Conservation (phyloP, 306 rosid genomes). For the Medicago lupulina region DNA sequence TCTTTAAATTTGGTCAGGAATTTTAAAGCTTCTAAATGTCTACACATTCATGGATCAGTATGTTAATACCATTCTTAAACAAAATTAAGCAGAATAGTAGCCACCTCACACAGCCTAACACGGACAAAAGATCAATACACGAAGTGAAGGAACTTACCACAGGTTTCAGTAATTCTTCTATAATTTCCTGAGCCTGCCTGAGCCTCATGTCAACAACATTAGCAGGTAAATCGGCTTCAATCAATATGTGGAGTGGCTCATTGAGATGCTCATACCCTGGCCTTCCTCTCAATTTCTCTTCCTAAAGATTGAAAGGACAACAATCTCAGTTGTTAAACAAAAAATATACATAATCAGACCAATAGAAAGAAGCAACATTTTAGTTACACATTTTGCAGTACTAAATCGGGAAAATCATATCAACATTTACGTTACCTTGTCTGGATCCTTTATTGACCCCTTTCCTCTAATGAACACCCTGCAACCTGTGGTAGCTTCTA, state of each 20-base stretch:
- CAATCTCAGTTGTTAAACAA: conserved; percentile 20
- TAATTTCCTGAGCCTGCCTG: conserved; percentile 96
- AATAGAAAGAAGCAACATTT: conserved; percentile 20
- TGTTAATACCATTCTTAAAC: conserved; percentile 14
- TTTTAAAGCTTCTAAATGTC: neutral
- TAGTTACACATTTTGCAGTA: conserved; percentile 15
- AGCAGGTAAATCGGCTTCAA: conserved; percentile 95
- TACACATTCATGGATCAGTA: conserved; percentile 6
- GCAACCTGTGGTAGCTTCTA: conserved; percentile 94
- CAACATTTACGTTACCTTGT: conserved; percentile 57
- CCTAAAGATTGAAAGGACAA: conserved; percentile 57
- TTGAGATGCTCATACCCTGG: conserved; percentile 98
- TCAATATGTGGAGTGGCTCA: conserved; percentile 92
- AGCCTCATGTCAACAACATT: conserved; percentile 84
- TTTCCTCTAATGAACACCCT: conserved; percentile 90
- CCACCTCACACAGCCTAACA: conserved; percentile 26
- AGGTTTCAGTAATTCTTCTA: conserved; percentile 97
- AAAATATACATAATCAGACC: conserved; percentile 1
- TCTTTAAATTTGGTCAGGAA: conserved; percentile 19
- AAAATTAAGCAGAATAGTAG: conserved; percentile 37
- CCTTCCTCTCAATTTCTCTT: conserved; percentile 91
- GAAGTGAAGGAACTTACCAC: conserved; percentile 66
- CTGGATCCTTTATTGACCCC: conserved; percentile 92
- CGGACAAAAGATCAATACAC: conserved; percentile 11
- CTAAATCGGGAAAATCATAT: conserved; percentile 32